Evolutionary conservation across 2,329 filamentous ascomycete genomes (phyloP).

Genomic region (Teratosphaeria destructans): DNA sequence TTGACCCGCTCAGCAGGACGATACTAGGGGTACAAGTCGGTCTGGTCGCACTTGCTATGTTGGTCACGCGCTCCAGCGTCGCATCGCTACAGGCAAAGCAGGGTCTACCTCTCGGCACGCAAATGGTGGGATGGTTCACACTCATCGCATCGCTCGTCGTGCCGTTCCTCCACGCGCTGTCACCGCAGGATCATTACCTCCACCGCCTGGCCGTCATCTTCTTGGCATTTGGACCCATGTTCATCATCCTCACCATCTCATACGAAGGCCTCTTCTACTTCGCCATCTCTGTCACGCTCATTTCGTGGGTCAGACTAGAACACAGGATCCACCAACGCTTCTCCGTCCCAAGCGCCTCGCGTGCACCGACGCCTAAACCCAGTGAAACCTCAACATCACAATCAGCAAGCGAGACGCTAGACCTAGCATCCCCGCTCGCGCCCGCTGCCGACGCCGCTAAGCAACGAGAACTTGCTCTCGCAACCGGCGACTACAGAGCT

Average conservation of each 20-base stretch:
- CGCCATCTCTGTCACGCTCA: slow-evolving; percentile 68
- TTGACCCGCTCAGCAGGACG: slow-evolving; percentile 42
- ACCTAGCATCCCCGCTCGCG: slow-evolving; percentile 22
- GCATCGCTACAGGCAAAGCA: slow-evolving; percentile 72
- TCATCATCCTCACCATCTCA: slow-evolving; percentile 92
- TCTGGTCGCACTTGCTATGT: slow-evolving; percentile 66
- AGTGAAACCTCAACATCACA: neutral
- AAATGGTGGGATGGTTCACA: slow-evolving; percentile 74
- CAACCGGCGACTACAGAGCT: slow-evolving; percentile 45
- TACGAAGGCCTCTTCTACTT: slow-evolving; percentile 97
- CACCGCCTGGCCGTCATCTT: slow-evolving; percentile 84
- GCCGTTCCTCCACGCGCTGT: slow-evolving; percentile 69
- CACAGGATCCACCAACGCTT: slow-evolving; percentile 52
- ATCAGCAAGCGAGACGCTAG: slow-evolving; percentile 8
- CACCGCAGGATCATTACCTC: slow-evolving; percentile 78
- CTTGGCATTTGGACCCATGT: slow-evolving; percentile 82
- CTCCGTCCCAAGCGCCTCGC: slow-evolving; percentile 1
- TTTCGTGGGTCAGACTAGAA: slow-evolving; percentile 88
- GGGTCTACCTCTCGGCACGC: slow-evolving; percentile 78
- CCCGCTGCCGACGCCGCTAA: slow-evolving; percentile 27
- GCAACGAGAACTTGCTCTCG: slow-evolving; percentile 21
- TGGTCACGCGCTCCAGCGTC: slow-evolving; percentile 81
- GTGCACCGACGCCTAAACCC: slow-evolving; percentile 5
- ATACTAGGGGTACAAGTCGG: slow-evolving; percentile 66
- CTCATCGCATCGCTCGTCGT: slow-evolving; percentile 69